Evolutionary conservation across 2,329 filamentous ascomycete species (phyloP).

Genomic region (Pestalotiopsis sp.): DNA sequence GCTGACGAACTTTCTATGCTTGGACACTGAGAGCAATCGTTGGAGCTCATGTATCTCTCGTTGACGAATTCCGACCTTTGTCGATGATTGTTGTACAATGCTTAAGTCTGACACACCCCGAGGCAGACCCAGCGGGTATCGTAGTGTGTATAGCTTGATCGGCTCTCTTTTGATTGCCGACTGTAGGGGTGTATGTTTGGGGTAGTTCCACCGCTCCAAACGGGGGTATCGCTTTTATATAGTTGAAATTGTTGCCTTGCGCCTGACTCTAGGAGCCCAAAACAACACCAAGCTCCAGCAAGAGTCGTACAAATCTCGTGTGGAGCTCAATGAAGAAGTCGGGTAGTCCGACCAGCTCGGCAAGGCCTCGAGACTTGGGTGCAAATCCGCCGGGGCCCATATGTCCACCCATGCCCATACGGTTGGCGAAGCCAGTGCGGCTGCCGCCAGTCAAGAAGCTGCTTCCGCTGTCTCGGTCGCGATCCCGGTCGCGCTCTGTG

Average conservation of each 20-base stretch:
- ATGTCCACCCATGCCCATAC: slow-evolving; percentile 52
- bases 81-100: slow-evolving; percentile 3
- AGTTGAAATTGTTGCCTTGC: neutral
- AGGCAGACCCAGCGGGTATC: slow-evolving; percentile 1
- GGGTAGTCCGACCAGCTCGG: slow-evolving; percentile 67
- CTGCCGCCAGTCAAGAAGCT: slow-evolving; percentile 58
- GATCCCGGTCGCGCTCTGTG: slow-evolving; percentile 33
- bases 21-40: neutral
- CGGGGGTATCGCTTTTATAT: neutral
- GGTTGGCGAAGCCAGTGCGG: slow-evolving; percentile 42
- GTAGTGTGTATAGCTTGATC: neutral
- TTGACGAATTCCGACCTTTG: neutral
- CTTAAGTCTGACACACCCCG: neutral
- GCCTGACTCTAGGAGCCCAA: slow-evolving; percentile 44
- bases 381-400: slow-evolving; percentile 56
- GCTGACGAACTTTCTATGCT: neutral
- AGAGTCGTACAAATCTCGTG: slow-evolving; percentile 62
- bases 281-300: slow-evolving; percentile 60
- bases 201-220: neutral
- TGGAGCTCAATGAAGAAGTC: slow-evolving; percentile 72
- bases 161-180: neutral
- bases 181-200: neutral
- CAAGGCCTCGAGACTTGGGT: slow-evolving; percentile 61
- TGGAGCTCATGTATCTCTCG: too few relatives aligned
- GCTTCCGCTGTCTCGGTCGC: slow-evolving; percentile 40